Conservation (phyloP, 2,329 filamentous ascomycete species). For the Cladophialophora bantiana region DNA sequence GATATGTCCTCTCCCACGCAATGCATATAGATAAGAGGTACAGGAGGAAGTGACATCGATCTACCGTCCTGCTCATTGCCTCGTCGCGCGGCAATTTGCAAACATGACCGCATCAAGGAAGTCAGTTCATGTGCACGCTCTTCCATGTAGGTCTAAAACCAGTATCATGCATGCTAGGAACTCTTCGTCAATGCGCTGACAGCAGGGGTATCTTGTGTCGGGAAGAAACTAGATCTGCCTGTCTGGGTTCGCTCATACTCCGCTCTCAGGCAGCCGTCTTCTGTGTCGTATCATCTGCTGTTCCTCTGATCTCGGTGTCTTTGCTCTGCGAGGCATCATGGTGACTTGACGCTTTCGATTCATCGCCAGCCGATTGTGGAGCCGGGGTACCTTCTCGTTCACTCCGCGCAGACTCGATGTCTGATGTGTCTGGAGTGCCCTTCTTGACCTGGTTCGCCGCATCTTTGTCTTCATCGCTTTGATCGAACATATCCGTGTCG, state of each 20-base stretch:
- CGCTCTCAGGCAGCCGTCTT: constrained; percentile 29
- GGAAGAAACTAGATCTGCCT: constrained; percentile 34
- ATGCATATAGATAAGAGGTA: constrained; percentile 12
- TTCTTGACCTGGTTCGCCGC: constrained; percentile 83
- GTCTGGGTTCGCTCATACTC: constrained; percentile 18
- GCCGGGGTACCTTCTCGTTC: constrained; percentile 61
- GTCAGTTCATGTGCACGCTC: constrained; percentile 8
- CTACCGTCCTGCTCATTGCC: constrained; percentile 2
- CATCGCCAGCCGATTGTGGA: constrained; percentile 47
- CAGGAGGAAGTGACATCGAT: background rate
- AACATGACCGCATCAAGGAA: background rate
- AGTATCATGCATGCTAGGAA: constrained; percentile 27
- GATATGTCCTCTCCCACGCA: constrained; percentile 3
- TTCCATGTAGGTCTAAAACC: constrained; percentile 29
- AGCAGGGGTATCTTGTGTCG: constrained; percentile 36
- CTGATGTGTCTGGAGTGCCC: constrained; percentile 51
- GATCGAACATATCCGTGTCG: constrained; percentile 93
- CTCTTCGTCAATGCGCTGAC: constrained; percentile 26
- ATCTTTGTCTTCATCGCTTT: constrained; percentile 85
- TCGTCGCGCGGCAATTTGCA: background rate
- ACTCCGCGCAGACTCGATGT: constrained; percentile 46
- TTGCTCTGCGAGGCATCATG: constrained; percentile 28
- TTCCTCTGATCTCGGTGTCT: constrained; percentile 30
- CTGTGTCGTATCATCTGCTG: constrained; percentile 27
- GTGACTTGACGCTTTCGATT: constrained; percentile 28